Evolutionary conservation across 768 basidiomycete genomes (phyloP).

Genomic region (Rhodotorula graminis): DNA sequence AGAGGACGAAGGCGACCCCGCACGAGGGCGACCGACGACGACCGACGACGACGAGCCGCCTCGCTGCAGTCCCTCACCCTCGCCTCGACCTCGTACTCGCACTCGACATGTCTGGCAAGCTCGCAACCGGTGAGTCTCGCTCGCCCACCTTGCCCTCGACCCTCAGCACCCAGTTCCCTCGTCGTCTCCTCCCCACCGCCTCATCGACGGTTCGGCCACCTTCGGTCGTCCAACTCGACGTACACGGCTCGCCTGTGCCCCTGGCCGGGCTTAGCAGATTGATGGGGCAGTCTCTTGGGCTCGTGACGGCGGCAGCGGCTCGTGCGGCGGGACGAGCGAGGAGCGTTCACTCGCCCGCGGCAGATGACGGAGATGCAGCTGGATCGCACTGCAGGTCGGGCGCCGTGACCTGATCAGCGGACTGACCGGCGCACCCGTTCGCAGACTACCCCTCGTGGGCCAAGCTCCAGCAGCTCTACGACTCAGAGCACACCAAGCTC

Average conservation of each 20-base stretch:
- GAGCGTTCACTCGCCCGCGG: not conserved
- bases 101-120: constrained; percentile 30
- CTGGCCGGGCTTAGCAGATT: too few relatives aligned
- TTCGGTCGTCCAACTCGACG: not conserved
- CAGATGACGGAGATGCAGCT: not conserved
- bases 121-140: constrained; percentile 21
- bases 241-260: too few relatives aligned
- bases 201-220: constrained; percentile 1
- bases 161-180: not conserved
- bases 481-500: constrained; percentile 65
- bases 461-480: constrained; percentile 79
- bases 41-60: too few relatives aligned
- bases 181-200: not conserved
- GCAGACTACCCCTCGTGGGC: constrained; percentile 85
- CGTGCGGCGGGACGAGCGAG: too few relatives aligned
- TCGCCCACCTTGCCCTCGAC: not conserved
- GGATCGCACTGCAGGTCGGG: too few relatives aligned
- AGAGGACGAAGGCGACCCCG: too few relatives aligned
- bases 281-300: too few relatives aligned
- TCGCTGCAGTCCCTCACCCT: not conserved
- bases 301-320: too few relatives aligned
- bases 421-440: not conserved
- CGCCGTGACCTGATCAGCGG: not conserved
- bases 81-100: not conserved
- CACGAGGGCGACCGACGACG: too few relatives aligned